phyloP scores from a whole-genome alignment of 73 alveolate genomes.

The Paramecium primaurelia region DNA sequence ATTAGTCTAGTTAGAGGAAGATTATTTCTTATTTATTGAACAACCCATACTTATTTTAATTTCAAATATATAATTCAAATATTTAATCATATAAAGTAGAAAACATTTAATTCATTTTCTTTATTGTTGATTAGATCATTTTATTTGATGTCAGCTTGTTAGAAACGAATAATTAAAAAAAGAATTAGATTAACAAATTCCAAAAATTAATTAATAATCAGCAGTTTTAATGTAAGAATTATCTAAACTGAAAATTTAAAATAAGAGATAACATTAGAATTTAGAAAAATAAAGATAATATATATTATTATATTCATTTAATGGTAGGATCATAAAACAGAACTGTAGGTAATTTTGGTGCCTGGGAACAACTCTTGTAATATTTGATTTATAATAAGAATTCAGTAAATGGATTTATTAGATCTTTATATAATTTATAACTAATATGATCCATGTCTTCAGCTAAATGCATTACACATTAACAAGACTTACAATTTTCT shows the following conservation, averaged over 20 bases:
- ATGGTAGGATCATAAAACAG: not conserved
- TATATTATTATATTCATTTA: not conserved
- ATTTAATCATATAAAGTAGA: not conserved
- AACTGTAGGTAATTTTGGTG: not conserved
- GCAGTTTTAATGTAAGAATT: not conserved
- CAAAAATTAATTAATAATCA: not conserved
- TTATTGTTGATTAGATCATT: not conserved
- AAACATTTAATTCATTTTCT: not conserved
- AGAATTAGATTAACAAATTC: not conserved
- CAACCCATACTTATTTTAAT: not conserved
- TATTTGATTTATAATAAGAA: not conserved
- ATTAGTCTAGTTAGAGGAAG: not conserved
- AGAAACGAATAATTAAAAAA: not conserved
- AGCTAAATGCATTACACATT: conserved; percentile 82
- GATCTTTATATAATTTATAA: conserved; percentile 55
- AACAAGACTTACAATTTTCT: conserved; percentile 75
- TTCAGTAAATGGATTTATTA: conserved; percentile 23
- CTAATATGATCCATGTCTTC: conserved; percentile 73
- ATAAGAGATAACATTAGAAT: not conserved
- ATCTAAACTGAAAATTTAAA: not conserved
- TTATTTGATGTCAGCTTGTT: not conserved
- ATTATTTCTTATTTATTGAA: not conserved
- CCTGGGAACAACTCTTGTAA: not conserved
- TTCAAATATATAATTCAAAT: not conserved
- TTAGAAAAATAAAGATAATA: not conserved